These are phyloP conservation scores for Mucor circinelloides DNA, from an alignment of 371 early-diverging fungal genomes.

Conservation along the genomic window DNA sequence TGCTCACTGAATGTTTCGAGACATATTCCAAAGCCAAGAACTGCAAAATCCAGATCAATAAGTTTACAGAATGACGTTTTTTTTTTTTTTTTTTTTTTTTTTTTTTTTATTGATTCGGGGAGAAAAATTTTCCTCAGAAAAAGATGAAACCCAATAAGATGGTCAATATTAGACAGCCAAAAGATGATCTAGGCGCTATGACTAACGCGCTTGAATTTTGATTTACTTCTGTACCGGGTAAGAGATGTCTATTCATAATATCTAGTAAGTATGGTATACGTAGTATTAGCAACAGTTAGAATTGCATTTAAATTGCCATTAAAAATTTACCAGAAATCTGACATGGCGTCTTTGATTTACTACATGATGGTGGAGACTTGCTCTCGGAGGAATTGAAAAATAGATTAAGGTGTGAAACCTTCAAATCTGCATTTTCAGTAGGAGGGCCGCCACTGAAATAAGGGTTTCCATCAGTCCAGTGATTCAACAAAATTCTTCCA, in stretches of 20 bases:
- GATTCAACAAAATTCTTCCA: constrained; percentile 41
- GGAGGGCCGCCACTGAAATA: constrained; percentile 40
- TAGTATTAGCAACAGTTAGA: background rate
- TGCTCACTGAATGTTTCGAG: background rate
- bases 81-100: too few relatives aligned
- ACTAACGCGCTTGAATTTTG: background rate
- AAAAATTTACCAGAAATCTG: constrained; percentile 22
- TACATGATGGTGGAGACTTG: background rate
- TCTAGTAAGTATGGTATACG: constrained; percentile 8
- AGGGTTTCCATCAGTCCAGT: constrained; percentile 54
- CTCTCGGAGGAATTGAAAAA: constrained; percentile 46
- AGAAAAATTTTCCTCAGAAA: background rate
- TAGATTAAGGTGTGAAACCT: constrained; percentile 36
- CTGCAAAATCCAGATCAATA: background rate
- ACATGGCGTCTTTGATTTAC: constrained; percentile 20
- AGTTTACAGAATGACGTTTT: background rate
- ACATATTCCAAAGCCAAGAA: background rate
- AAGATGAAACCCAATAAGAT: background rate
- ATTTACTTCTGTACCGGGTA: constrained; percentile 11
- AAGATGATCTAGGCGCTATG: background rate
- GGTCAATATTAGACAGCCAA: background rate
- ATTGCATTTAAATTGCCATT: background rate
- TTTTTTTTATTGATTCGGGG: background rate
- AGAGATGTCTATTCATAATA: constrained; percentile 22
- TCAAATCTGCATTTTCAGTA: constrained; percentile 23